Percentiles rank a stretch among this genome's conserved stretches.
These are phyloP conservation scores for Alternaria burnsii DNA, from an alignment of 2,329 filamentous ascomycete genomes.

Conservation along the genomic window DNA sequence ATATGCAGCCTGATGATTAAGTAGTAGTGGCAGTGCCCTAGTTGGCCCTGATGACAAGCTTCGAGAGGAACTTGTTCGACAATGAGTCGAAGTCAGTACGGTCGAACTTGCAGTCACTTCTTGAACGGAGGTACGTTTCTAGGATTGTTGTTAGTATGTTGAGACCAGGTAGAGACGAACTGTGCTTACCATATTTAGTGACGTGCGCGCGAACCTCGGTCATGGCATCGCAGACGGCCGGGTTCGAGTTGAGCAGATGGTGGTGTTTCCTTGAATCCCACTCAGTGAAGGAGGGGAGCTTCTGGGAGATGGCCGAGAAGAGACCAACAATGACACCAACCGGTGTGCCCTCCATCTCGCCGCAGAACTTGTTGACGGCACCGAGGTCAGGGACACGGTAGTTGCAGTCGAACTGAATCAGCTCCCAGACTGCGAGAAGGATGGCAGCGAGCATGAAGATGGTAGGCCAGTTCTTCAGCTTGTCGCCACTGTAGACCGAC, in stretches of 20 bases:
- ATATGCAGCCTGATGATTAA: constrained; percentile 26
- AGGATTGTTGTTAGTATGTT: constrained; percentile 54
- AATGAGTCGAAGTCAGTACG: constrained; percentile 91
- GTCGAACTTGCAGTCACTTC: constrained; percentile 83
- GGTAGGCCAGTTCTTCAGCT: constrained; percentile 98
- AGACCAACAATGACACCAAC: constrained; percentile 96
- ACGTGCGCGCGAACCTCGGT: constrained; percentile 94
- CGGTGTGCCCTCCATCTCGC: constrained; percentile 94
- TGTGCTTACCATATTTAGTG: constrained; percentile 83
- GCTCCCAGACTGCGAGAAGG: constrained; percentile 92
- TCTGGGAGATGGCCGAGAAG: constrained; percentile 97
- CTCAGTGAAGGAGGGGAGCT: constrained; percentile 88
- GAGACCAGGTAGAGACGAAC: constrained; percentile 13
- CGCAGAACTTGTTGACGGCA: constrained; percentile 92
- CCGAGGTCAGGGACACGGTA: constrained; percentile 87
- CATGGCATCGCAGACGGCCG: constrained; percentile 92
- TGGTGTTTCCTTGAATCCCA: constrained; percentile 95
- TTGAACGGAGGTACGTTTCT: constrained; percentile 88
- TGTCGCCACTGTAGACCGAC: constrained; percentile 97
- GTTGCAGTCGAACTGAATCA: constrained; percentile 98
- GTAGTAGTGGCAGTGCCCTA: constrained; percentile 52
- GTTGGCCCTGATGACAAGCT: constrained; percentile 94
- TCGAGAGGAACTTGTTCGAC: constrained; percentile 96
- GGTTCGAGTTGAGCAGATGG: constrained; percentile 88
- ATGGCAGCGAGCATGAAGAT: constrained; percentile 98